Evolutionary conservation across 768 basidiomycete species (phyloP).

Genomic region (Pilatotrama ljubarskyi): DNA sequence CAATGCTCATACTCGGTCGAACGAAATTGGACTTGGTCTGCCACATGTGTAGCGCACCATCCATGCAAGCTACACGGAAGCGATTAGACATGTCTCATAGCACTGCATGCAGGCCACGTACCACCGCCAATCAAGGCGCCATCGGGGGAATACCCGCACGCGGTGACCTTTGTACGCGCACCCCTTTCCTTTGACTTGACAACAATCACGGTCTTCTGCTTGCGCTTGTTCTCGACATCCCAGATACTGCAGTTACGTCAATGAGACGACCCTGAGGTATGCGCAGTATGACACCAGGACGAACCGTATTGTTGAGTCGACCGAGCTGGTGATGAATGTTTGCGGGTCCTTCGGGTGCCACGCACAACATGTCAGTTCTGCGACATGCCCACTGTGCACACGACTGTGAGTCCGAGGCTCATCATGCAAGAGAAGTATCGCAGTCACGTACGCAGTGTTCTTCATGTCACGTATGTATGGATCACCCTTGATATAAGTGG

Average conservation of each 20-base stretch:
- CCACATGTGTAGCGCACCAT: constrained; percentile 95
- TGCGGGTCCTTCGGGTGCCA: constrained; percentile 92
- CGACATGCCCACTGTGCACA: constrained; percentile 81
- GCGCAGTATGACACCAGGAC: constrained; percentile 13
- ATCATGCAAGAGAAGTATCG: constrained; percentile 2
- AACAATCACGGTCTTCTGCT: constrained; percentile 94
- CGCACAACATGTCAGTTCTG: constrained; percentile 82
- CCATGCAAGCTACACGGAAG: constrained; percentile 66
- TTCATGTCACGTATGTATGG: constrained; percentile 99
- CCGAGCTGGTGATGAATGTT: constrained; percentile 89
- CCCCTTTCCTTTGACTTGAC: constrained; percentile 96
- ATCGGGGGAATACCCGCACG: constrained; percentile 87
- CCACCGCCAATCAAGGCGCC: constrained; percentile 89
- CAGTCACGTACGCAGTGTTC: constrained; percentile 80
- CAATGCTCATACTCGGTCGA: constrained; percentile 81
- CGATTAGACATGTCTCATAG: neutral
- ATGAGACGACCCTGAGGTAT: neutral
- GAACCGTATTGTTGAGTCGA: constrained; percentile 92
- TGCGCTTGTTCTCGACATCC: constrained; percentile 89
- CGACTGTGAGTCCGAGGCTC: constrained; percentile 4
- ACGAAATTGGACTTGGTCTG: constrained; percentile 90
- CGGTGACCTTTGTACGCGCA: constrained; percentile 85
- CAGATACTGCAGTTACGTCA: constrained; percentile 67
- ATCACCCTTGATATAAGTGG: constrained; percentile 89
- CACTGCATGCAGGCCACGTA: constrained; percentile 39